These are phyloP conservation scores for Phytophthora fragariaefolia DNA, from an alignment of 352 stramenopile genomes.

Conservation along the genomic window DNA sequence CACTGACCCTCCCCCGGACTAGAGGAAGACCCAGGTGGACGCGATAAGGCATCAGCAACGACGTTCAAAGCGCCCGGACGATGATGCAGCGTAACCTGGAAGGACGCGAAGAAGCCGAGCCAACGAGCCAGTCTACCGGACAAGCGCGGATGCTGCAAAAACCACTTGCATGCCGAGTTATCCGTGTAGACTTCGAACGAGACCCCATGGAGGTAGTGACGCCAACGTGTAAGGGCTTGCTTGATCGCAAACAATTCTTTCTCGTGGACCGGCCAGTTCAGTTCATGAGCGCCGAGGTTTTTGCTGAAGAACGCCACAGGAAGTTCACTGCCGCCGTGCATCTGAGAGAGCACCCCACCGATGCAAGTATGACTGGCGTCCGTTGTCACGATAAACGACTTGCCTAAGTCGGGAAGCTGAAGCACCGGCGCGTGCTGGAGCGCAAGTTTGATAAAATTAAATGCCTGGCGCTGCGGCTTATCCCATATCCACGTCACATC, in stretches of 20 bases:
- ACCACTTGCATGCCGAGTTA: neutral
- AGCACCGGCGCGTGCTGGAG: neutral
- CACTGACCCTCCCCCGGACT: neutral
- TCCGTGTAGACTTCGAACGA: constrained; percentile 1
- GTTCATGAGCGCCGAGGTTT: neutral
- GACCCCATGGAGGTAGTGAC: neutral
- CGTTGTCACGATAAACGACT: neutral
- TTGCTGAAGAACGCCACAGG: neutral
- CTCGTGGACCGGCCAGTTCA: neutral
- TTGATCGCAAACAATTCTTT: constrained; percentile 1
- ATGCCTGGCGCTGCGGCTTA: neutral
- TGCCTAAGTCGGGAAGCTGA: neutral
- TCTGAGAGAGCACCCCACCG: neutral
- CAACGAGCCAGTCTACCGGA: neutral
- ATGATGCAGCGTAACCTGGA: neutral
- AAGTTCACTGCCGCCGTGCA: neutral
- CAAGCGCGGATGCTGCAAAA: neutral
- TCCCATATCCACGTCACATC: neutral
- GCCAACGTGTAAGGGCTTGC: neutral
- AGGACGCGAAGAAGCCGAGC: neutral
- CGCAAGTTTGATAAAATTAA: neutral
- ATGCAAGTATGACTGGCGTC: neutral
- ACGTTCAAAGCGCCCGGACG: neutral
- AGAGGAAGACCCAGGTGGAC: neutral
- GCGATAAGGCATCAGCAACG: neutral